These are phyloP conservation scores for Cinnamomum micranthum DNA, from an alignment of 164 flowering plant genomes.

Conservation along the genomic window DNA sequence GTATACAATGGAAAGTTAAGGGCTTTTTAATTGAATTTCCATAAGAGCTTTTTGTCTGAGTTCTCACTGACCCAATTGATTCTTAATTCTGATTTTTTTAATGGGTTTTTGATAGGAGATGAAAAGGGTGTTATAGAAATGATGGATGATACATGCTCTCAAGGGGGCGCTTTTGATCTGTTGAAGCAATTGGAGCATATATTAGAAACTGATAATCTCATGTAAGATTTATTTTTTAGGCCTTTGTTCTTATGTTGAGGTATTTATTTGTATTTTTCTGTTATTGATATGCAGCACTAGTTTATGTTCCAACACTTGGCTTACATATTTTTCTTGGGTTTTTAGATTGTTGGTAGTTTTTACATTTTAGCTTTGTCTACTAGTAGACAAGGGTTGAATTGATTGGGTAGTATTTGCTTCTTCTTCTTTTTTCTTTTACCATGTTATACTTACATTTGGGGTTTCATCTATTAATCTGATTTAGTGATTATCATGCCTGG, in stretches of 20 bases:
- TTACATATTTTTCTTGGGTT: not conserved
- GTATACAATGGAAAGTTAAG: too few species aligned
- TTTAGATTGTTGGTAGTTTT: not conserved
- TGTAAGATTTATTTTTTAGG: conserved; percentile 40
- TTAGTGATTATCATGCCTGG: not conserved
- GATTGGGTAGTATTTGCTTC: not conserved
- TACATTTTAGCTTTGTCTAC: not conserved
- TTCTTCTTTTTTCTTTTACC: not conserved
- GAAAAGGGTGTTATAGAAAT: not conserved
- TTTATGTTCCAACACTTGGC: not conserved
- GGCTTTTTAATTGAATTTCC: too few species aligned
- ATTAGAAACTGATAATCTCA: conserved; percentile 48
- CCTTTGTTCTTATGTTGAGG: not conserved
- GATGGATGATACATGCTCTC: conserved; percentile 3
- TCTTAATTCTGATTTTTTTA: too few species aligned
- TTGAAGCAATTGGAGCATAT: conserved; percentile 52
- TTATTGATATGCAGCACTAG: not conserved
- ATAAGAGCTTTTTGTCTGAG: too few species aligned
- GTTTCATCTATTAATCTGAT: too few species aligned
- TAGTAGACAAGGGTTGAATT: not conserved
- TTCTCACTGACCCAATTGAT: too few species aligned
- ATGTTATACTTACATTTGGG: not conserved
- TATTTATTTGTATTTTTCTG: not conserved
- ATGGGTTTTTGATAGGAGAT: not conserved
- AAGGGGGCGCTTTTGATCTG: conserved; percentile 23